These are phyloP conservation scores for Cucumis melo DNA, from an alignment of 306 rosid species.

Conservation along the genomic window DNA sequence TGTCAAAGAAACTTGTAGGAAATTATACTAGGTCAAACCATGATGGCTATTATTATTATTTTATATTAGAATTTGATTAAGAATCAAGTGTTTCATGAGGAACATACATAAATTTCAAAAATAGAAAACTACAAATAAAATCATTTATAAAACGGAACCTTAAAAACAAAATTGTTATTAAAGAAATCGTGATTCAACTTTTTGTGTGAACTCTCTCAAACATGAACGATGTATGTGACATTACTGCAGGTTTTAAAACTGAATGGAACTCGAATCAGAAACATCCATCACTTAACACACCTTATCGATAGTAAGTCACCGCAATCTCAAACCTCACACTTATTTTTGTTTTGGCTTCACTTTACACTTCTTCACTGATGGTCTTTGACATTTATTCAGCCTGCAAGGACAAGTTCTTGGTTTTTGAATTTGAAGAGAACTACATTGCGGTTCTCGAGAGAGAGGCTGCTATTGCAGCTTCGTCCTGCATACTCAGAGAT, in stretches of 20 bases:
- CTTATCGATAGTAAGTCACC: slow-evolving; percentile 68
- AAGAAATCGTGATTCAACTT: no score
- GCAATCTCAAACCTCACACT: not conserved
- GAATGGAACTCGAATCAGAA: slow-evolving; percentile 62
- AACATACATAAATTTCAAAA: no score
- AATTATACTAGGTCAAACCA: no score
- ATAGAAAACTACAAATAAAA: no score
- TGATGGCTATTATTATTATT: no score
- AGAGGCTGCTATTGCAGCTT: slow-evolving; percentile 46
- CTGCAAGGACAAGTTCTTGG: slow-evolving; percentile 58
- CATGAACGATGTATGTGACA: not conserved
- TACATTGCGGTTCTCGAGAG: slow-evolving; percentile 72
- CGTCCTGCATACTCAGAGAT: slow-evolving; percentile 59
- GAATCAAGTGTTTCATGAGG: no score
- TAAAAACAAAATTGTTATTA: not conserved
- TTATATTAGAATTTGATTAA: no score
- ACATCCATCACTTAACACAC: slow-evolving; percentile 80
- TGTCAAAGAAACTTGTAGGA: no score
- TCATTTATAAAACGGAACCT: no score
- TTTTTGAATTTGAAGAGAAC: slow-evolving; percentile 81
- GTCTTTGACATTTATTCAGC: slow-evolving; percentile 35
- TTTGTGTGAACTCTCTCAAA: not conserved
- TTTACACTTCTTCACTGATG: slow-evolving; percentile 10
- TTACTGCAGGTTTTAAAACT: slow-evolving; percentile 64
- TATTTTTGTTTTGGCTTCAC: not conserved